Evolutionary conservation across 148 eudicot genomes (phyloP).

Genomic region (Fagopyrum homotropicum): DNA sequence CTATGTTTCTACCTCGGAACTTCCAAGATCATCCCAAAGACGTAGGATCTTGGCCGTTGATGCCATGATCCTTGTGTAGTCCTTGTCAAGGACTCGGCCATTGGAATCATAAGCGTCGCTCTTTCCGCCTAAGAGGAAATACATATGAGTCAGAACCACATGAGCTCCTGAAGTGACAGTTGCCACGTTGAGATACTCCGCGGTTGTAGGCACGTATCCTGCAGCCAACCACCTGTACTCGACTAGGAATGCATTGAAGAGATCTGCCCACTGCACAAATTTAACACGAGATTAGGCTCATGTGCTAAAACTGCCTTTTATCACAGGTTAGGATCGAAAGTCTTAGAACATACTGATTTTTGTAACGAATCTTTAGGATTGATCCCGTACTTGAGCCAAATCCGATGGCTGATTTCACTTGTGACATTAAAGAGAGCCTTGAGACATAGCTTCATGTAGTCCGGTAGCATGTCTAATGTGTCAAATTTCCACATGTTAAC

Average conservation of each 20-base stretch:
- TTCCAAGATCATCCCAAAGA: conserved; percentile 43
- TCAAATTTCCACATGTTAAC: conserved; percentile 39
- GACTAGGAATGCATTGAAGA: conserved; percentile 54
- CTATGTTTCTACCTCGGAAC: background rate
- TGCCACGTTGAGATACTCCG: conserved; percentile 50
- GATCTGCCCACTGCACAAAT: conserved; percentile 42
- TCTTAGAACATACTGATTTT: conserved; percentile 7
- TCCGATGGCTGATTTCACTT: conserved; percentile 22
- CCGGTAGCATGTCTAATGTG: conserved; percentile 30
- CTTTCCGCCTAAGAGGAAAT: conserved; percentile 45
- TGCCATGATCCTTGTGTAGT: conserved; percentile 24
- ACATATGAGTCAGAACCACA: conserved; percentile 31
- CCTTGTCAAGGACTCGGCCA: background rate
- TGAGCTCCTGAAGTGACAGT: conserved; percentile 40
- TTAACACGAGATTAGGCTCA: background rate
- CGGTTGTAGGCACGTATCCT: conserved; percentile 30
- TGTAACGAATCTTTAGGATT: conserved; percentile 20
- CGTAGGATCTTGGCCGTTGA: conserved; percentile 50
- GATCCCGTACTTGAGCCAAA: conserved; percentile 23
- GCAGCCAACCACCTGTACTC: conserved; percentile 62
- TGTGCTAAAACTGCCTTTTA: no score
- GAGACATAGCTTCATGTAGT: conserved; percentile 40
- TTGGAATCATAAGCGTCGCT: background rate
- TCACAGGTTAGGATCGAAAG: no score
- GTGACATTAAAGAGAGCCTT: conserved; percentile 31